These are phyloP conservation scores for Emmonsiellopsis sp. DNA, from an alignment of 2,329 filamentous ascomycete species.

Conservation along the genomic window DNA sequence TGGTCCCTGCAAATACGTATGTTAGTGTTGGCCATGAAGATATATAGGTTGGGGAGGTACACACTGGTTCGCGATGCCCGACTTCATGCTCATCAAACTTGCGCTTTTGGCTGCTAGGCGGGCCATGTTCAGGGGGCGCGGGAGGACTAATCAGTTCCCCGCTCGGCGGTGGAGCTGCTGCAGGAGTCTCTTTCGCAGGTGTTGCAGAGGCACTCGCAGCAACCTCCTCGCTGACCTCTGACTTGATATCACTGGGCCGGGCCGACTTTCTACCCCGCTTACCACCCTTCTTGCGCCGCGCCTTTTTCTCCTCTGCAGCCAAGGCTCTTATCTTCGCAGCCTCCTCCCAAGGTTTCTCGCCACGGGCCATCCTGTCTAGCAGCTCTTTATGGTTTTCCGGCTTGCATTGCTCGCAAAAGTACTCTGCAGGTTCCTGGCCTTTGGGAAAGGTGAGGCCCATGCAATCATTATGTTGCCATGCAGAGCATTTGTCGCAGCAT, in stretches of 20 bases:
- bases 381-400: conserved; percentile 76
- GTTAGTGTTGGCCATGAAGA: conserved; percentile 16
- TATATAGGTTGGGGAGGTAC: conserved; percentile 6
- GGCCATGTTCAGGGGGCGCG: conserved; percentile 11
- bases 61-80: conserved; percentile 23
- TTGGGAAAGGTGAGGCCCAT: conserved; percentile 74
- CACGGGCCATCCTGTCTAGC: conserved; percentile 64
- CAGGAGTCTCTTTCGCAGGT: conserved; percentile 18
- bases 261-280: conserved; percentile 50
- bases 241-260: conserved; percentile 56
- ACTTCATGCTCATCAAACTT: conserved; percentile 32
- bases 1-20: conserved; percentile 22
- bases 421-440: conserved; percentile 67
- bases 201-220: conserved; percentile 15
- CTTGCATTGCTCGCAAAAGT: conserved; percentile 85
- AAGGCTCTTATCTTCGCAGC: conserved; percentile 54
- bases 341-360: conserved; percentile 80
- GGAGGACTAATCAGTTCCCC: conserved; percentile 10
- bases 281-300: conserved; percentile 47
- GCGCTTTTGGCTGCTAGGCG: conserved; percentile 31
- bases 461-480: conserved; percentile 97
- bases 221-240: conserved; percentile 34
- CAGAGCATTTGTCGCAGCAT: conserved; percentile 81
- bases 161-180: conserved; percentile 19
- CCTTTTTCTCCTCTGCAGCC: conserved; percentile 49